phyloP scores from a whole-genome alignment of 768 basidiomycete genomes.

The Rhodotorula babjevae region DNA sequence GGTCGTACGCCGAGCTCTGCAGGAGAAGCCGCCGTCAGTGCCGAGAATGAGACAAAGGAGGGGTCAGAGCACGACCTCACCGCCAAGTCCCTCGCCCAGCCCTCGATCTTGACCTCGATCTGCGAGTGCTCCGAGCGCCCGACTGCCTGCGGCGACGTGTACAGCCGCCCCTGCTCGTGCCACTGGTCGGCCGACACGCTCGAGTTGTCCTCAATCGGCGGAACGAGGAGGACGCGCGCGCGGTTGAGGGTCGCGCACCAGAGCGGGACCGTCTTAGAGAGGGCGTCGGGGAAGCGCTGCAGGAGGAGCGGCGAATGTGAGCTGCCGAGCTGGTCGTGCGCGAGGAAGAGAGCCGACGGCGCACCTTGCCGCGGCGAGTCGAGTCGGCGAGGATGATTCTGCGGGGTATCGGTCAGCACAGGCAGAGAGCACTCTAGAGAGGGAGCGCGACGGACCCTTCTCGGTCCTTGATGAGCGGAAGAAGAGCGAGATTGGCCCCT shows the following conservation, averaged over 20 bases:
- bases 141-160: conserved; percentile 23
- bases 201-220: conserved; percentile 20
- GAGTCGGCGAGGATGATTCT: conserved; percentile 87
- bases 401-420: not conserved
- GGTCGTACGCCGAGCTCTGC: conserved; percentile 66
- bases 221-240: conserved; percentile 24
- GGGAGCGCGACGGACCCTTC: conserved; percentile 55
- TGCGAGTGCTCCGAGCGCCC: conserved; percentile 68
- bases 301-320: not conserved
- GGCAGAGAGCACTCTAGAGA: not conserved
- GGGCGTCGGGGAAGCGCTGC: conserved; percentile 77
- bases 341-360: not conserved
- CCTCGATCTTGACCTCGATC: conserved; percentile 62
- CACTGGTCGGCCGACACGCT: conserved; percentile 54
- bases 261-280: conserved; percentile 87
- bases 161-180: conserved; percentile 22
- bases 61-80: conserved; percentile 50
- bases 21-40: not conserved
- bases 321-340: not conserved
- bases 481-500: conserved; percentile 74
- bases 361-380: conserved; percentile 74
- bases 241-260: conserved; percentile 89
- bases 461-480: conserved; percentile 56
- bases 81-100: conserved; percentile 64
- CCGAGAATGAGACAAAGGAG: not conserved